Evolutionary conservation across 495 filamentous ascomycete genomes (phyloP).

Genomic region (Amorphotheca resinae): DNA sequence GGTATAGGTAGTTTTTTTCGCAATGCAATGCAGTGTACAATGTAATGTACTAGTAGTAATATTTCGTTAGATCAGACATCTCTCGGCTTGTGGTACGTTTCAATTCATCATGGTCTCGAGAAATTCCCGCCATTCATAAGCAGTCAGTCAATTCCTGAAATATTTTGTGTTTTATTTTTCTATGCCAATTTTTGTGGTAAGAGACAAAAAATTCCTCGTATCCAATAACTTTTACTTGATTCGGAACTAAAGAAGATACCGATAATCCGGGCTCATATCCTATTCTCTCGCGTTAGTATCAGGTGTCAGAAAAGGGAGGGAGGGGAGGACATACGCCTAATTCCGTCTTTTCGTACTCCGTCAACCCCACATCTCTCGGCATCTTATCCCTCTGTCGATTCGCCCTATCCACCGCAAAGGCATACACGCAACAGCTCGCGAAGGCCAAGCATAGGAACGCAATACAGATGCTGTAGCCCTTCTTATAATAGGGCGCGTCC

Average conservation of each 20-base stretch:
- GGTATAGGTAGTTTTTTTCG: too few species aligned
- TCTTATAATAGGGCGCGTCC: slow-evolving; percentile 57
- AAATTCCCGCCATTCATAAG: too few species aligned
- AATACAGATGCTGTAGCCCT: slow-evolving; percentile 70
- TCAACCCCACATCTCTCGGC: slow-evolving; percentile 40
- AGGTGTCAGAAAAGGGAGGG: not conserved
- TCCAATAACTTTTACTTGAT: too few species aligned
- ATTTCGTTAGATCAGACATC: too few species aligned
- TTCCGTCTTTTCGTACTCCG: slow-evolving; percentile 62
- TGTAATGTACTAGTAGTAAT: not conserved
- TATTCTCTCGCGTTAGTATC: slow-evolving; percentile 10
- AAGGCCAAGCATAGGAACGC: slow-evolving; percentile 59
- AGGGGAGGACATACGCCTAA: slow-evolving; percentile 35
- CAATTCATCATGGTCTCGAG: too few species aligned
- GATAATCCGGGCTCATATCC: slow-evolving; percentile 22
- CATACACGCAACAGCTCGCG: slow-evolving; percentile 47
- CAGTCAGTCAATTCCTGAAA: too few species aligned
- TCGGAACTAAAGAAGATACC: slow-evolving; percentile 20
- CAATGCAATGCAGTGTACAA: not conserved
- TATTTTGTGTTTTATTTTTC: too few species aligned
- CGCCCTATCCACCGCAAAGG: slow-evolving; percentile 42
- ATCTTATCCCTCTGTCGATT: slow-evolving; percentile 52
- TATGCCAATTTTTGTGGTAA: too few species aligned
- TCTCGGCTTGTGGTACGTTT: too few species aligned
- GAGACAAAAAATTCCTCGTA: too few species aligned